phyloP scores from a whole-genome alignment of 768 basidiomycete genomes.

The Mycena capillaripes region DNA sequence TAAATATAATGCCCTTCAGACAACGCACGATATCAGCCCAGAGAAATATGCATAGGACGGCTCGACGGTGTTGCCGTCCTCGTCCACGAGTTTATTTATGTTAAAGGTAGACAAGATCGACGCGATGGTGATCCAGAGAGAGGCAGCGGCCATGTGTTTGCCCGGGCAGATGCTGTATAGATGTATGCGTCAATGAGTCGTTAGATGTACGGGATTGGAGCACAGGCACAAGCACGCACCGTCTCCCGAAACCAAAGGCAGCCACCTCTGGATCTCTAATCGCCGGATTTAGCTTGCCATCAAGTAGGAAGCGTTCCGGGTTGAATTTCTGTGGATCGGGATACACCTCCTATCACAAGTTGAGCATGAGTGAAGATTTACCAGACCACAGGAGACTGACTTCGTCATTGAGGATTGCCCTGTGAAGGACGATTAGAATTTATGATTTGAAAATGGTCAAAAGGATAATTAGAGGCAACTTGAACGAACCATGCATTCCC shows the following conservation, averaged over 20 bases:
- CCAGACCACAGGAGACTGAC: not conserved
- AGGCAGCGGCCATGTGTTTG: constrained; percentile 12
- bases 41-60: too few species aligned
- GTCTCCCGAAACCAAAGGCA: constrained; percentile 27
- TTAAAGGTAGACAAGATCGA: too few species aligned
- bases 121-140: too few species aligned
- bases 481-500: not conserved
- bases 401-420: not conserved
- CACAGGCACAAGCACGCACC: not conserved
- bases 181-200: too few species aligned
- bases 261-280: not conserved
- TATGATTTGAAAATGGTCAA: not conserved
- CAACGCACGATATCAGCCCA: too few species aligned
- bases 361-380: constrained; percentile 38
- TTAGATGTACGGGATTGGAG: too few species aligned
- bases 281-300: constrained; percentile 19
- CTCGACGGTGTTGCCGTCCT: too few species aligned
- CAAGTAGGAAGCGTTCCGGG: constrained; percentile 45
- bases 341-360: constrained; percentile 31
- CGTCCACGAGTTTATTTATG: too few species aligned
- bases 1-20: too few species aligned
- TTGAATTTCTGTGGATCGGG: constrained; percentile 47
- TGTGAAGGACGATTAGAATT: not conserved
- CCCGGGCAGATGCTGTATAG: constrained; percentile 32
- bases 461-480: not conserved